Evolutionary conservation across 352 stramenopile genomes (phyloP), one percentile per base, ranked within the genome.

Genomic region (Ophiocytium majus): DNA sequence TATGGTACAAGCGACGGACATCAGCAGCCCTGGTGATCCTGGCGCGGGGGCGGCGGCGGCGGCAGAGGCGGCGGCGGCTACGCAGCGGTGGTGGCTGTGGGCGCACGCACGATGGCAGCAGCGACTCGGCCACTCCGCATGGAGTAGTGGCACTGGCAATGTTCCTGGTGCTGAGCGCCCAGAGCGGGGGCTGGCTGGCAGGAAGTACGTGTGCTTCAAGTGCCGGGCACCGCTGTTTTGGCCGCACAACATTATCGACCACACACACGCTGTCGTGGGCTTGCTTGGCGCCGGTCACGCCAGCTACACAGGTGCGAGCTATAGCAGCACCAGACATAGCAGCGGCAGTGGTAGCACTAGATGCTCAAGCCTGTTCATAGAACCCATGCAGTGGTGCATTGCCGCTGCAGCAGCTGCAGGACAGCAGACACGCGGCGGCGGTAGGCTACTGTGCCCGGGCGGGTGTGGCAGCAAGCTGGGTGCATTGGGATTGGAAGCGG

Each of bases 281-380:
- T 71, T 71, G 28, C 23, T 71, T 23, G 28, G 28, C 28, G 28
- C 57, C 57, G 28, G 19, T 23, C 23, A 28, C 57, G 28, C 23
- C 28, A 71, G 28, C 19, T 23, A 71, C 19, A 71, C 23, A 71
- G 23, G 28, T 71, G 57, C 23, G 28, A 23, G 23, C 28, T 71
- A 23, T 71, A 71, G 28, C 57, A 71, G 57, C 57, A 71, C 57
- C 57, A 71, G 28, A n/a, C n/a, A n/a, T n/a, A n/a, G n/a, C n/a
- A n/a, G n/a, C n/a, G n/a, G n/a, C n/a, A n/a, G n/a, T n/a, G n/a
- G n/a, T n/a, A 71, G 28, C 28, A 71, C 23, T 71, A 23, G 23
- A 71, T 71, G 57, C 28, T 23, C 57, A 23, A 71, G 57, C 28
- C 28, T 71, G 28, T 71, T 71, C 28, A 71, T 71, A 23, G 57